Evolutionary conservation across 306 rosid genomes (phyloP).

Genomic region (Vigna reflexopilosa): DNA sequence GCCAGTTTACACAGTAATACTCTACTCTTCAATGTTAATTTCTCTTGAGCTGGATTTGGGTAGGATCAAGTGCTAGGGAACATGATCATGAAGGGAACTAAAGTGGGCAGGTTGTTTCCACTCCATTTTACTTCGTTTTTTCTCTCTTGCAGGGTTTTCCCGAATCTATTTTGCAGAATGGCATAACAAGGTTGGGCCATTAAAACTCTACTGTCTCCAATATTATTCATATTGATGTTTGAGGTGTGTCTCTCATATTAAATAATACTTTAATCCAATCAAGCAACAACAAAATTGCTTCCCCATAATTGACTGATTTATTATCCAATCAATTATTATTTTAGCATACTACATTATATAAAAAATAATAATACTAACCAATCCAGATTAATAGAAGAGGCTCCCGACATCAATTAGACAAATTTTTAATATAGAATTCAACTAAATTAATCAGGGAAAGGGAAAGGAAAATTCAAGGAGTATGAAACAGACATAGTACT

Average conservation of each 20-base stretch:
- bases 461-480: constrained; percentile 14
- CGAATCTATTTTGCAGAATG: too few species aligned
- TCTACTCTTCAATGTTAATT: too few species aligned
- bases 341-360: constrained; percentile 20
- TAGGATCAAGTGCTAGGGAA: too few species aligned
- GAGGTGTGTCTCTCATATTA: not conserved
- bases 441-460: constrained; percentile 28
- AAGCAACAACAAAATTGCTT: not conserved
- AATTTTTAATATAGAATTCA: constrained; percentile 20
- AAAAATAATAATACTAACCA: not conserved
- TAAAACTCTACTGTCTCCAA: not conserved
- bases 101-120: too few species aligned
- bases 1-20: too few species aligned
- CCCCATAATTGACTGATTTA: constrained; percentile 29
- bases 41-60: too few species aligned
- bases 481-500: constrained; percentile 47
- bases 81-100: too few species aligned
- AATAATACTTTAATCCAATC: constrained; percentile 25
- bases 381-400: constrained; percentile 15
- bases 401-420: constrained; percentile 21
- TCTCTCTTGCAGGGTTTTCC: too few species aligned
- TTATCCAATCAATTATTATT: constrained; percentile 5
- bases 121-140: too few species aligned
- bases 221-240: not conserved
- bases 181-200: not conserved